Conservation (phyloP, 202 grass and related monocot species). For the Thinopyrum obtusiflorum region DNA sequence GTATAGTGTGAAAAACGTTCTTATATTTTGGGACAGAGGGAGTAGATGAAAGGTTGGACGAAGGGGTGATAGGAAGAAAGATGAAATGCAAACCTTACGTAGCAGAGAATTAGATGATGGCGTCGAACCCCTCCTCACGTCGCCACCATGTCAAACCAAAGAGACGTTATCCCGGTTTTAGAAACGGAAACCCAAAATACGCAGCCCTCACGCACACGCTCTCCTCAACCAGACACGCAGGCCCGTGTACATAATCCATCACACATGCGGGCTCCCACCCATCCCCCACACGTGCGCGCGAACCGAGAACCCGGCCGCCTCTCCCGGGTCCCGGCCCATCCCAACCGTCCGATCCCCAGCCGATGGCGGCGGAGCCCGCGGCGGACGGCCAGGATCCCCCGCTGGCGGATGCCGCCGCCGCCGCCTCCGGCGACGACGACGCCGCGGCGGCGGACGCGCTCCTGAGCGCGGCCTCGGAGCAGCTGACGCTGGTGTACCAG, state of each 20-base stretch:
- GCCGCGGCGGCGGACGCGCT: conserved; percentile 42
- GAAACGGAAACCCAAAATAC: not conserved
- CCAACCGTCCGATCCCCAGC: conserved; percentile 46
- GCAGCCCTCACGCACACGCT: not conserved
- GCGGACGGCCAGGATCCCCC: conserved; percentile 36
- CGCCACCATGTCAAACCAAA: too few species aligned
- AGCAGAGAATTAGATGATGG: too few species aligned
- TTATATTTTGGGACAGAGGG: too few species aligned
- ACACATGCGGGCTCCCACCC: conserved; percentile 35
- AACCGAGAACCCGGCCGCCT: not conserved
- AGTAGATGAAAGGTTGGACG: too few species aligned
- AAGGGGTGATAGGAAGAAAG: too few species aligned
- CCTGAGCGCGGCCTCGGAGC: conserved; percentile 54
- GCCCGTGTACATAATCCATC: conserved; percentile 13
- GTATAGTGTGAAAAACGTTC: too few species aligned
- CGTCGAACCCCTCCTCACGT: too few species aligned
- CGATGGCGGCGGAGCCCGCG: conserved; percentile 45
- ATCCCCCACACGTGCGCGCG: conserved; percentile 47
- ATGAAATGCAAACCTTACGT: too few species aligned
- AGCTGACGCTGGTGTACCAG: conserved; percentile 67
- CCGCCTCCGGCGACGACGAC: conserved; percentile 8
- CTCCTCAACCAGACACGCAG: not conserved
- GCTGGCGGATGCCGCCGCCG: not conserved
- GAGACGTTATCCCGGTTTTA: not conserved
- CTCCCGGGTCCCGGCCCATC: conserved; percentile 26